Base-by-base conservation (phyloP, 202 grass and related monocot species). In the Panicum hallii region DNA sequence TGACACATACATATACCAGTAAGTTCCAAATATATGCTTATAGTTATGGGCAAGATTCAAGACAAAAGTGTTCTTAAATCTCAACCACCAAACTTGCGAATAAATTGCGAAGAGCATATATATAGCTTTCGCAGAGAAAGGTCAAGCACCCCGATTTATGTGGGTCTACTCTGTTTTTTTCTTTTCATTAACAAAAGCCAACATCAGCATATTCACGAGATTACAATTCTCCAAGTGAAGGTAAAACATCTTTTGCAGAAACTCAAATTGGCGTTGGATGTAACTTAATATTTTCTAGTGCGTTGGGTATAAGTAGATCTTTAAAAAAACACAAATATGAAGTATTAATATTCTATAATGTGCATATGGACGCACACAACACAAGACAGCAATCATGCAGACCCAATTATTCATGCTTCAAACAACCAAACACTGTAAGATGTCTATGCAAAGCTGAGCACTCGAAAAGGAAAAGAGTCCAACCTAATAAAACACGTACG, bases 371-470 rank as follows among this genome's bases (percentile, higher is more conserved):
- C 57, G 3, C 9, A 11, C 52, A 54, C 57, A 61, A 28, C 22
- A 60, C 56, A 58, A 58, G 0, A 28, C 22, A 61, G 23, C 58
- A 61, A 61, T 60, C 56, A 60, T 60, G n/a, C 8, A 26, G 8
- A 11, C n/a, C 56, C 22, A 61, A 61, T 61, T 28, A 28, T 61
- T 61, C 58, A 6, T 13, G 30, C 58, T 28, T 9, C 22, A 13
- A 61, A 61, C 58, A 61, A 19, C 55, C 45, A 53, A 83, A 54
- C 56, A 41, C 56, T 30, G 20, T 4, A 32, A 34, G 56, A 14
- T 66, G 40, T 46, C 17, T 83, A 54, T 64, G 63, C 34, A 67
- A 54, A 80, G n/a, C 47, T 20, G 23, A 15, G 58, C 22, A 70
- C 38, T 4, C 10, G 64, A 36, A 58, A 49, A 9, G 19, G 28